Conservation (phyloP, 2,329 filamentous ascomycete genomes). For the Lecanicillium sp. region DNA sequence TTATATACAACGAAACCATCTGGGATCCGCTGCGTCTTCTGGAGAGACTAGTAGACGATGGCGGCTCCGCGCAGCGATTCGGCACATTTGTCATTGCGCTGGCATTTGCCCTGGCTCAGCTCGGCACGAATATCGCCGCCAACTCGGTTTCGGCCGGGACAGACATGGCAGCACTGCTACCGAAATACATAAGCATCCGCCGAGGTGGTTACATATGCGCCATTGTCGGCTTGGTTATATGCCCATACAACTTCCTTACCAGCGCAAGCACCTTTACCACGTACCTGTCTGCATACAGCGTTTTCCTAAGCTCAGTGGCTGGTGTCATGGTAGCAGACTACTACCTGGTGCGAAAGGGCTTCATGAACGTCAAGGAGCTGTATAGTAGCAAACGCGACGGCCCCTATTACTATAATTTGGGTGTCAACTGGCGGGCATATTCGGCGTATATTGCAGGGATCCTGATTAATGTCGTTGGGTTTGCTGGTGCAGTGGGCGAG, state of each 20-base stretch:
- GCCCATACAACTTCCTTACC: conserved; percentile 72
- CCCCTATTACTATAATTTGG: conserved; percentile 66
- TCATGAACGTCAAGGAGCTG: conserved; percentile 67
- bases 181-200: conserved; percentile 77
- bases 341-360: conserved; percentile 76
- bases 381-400: conserved; percentile 61
- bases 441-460: conserved; percentile 76
- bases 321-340: conserved; percentile 89
- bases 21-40: conserved; percentile 70
- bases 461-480: conserved; percentile 84
- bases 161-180: conserved; percentile 73
- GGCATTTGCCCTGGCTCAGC: conserved; percentile 69
- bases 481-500: conserved; percentile 70
- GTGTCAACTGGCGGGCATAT: conserved; percentile 79
- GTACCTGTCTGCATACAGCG: conserved; percentile 84
- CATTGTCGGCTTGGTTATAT: conserved; percentile 71
- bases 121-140: conserved; percentile 84
- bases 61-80: conserved; percentile 59
- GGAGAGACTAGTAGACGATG: conserved; percentile 60
- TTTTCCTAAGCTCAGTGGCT: conserved; percentile 85
- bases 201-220: conserved; percentile 84
- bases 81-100: conserved; percentile 66
- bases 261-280: conserved; percentile 78
- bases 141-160: conserved; percentile 80
- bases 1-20: conserved; percentile 58